Base-by-base conservation (phyloP, 2,329 filamentous ascomycete genomes). In the Aspergillus pseudoviridinutans region DNA sequence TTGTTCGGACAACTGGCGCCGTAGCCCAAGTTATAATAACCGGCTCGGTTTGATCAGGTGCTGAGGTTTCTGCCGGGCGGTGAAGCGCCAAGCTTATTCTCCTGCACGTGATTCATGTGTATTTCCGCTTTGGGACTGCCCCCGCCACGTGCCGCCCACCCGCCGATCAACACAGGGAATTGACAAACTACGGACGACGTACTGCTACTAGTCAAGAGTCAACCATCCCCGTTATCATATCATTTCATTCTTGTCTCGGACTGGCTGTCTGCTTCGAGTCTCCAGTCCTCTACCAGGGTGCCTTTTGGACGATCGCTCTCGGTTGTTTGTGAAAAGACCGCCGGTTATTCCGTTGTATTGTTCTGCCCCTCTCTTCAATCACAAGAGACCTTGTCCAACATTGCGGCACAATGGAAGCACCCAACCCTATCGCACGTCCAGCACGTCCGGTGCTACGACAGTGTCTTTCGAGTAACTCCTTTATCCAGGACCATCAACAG, bases 401-500 rank as follows among this genome's bases (percentile, higher is more conserved):
- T 46, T 53, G 50, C 50, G 47, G 52, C 49, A 59, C 58, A 63
- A 75, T 76, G 72, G 66, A 67, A 51, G 61, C 70, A 10, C 54
- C 67, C 50, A 70, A 64, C 55, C 51, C 65, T 56, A 53, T 69
- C 35, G 17, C 65, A 55, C 74, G 74, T 58, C 69, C 71, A 41
- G 17, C 65, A 55, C 74, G 74, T 53, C 78, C 77, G 9, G 72
- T 74, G 29, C 69, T 80, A 53, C 76, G 74, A 49, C 76, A 77
- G 59, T 74, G 70, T 24, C 56, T 79, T 59, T 70, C 71, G 53
- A 74, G 76, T 60, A 73, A 71, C 54, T 78, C 77, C 27, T 77
- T 78, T 65, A 74, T 80, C 41, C 74, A 78, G 46, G 78, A 79
- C 58, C 78, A 80, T 58, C 76, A 80, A 61, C 78, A 80, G 57